Base-by-base conservation (phyloP, 176 grass and related monocot species). In the Juncus inflexus region DNA sequence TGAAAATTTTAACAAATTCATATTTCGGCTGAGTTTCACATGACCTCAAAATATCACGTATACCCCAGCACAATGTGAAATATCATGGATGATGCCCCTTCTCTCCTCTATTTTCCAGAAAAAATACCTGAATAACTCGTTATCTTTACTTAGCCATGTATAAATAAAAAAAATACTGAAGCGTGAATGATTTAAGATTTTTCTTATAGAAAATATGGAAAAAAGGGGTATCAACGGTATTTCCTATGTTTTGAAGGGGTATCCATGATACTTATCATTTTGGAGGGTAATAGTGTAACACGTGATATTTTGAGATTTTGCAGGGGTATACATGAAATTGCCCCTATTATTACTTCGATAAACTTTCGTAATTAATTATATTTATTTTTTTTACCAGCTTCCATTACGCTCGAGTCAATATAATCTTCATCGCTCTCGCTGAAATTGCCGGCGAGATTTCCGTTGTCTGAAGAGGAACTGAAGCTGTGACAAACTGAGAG, bases 381-480 rank as follows among this genome's bases (percentile, higher is more conserved):
- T 47, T 42, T 7, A 41, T 61, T 50, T 2, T 58, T 9, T 54
- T 70, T 86, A 96, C 91, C 91, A 57, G 87, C 91, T 87, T 96
- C 91, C 38, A 86, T 74, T 40, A 96, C 87, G 55, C 64, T 91
- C 16, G 87, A 91, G 52, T 91, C 78, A 35, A 96, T 79, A 86
- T 91, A 96, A 64, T 96, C 86, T 59, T 79, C 87, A 77, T 96
- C 84, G 63, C 79, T 90, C 52, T 87, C 84, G 16, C 63, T 90
- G 15, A 96, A 96, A 58, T 96, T 85, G 58, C 84, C 82, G 60
- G 91, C 91, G 76, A 76, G 80, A 38, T 53, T 51, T 64, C 91
- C 87, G 76, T 86, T 83, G 67, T 74, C 84, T 55, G 90, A 81
- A 55, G 91, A 96, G 2, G 91, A 96, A 64, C 81, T 96, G 54